Evolutionary conservation across 2,329 filamentous ascomycete species (phyloP).

Genomic region (Tympanopsis confertula): DNA sequence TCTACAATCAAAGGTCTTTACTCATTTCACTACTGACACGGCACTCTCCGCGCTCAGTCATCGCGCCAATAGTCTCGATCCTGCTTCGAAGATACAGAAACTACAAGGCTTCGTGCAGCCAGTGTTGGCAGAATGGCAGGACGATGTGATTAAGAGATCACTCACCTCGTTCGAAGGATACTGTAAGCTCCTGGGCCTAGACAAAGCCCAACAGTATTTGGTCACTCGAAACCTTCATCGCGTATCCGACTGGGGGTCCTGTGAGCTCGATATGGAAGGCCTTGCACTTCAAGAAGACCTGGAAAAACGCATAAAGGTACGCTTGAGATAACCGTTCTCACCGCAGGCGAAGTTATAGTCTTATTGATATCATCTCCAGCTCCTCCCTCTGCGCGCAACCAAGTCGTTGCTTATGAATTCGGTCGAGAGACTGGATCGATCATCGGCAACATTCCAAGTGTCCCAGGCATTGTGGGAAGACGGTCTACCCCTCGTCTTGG

Average conservation of each 20-base stretch:
- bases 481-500: slow-evolving; percentile 70
- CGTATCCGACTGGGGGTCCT: slow-evolving; percentile 71
- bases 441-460: slow-evolving; percentile 60
- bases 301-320: slow-evolving; percentile 60
- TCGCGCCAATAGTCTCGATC: slow-evolving; percentile 66
- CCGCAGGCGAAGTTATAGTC: background rate
- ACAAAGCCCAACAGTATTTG: slow-evolving; percentile 72
- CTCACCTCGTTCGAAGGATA: slow-evolving; percentile 70
- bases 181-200: slow-evolving; percentile 66
- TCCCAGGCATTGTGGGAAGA: slow-evolving; percentile 81
- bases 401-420: slow-evolving; percentile 89
- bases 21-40: slow-evolving; percentile 3
- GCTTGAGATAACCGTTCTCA: slow-evolving; percentile 5
- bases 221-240: slow-evolving; percentile 61
- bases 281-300: slow-evolving; percentile 68
- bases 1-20: background rate
- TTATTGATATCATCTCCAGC: slow-evolving; percentile 21
- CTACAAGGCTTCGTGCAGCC: slow-evolving; percentile 72
- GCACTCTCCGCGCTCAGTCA: slow-evolving; percentile 41
- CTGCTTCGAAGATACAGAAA: slow-evolving; percentile 59
- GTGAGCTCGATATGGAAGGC: slow-evolving; percentile 68
- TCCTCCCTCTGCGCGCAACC: slow-evolving; percentile 71
- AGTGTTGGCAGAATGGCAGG: slow-evolving; percentile 69
- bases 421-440: slow-evolving; percentile 74
- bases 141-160: slow-evolving; percentile 53